Base-by-base conservation (phyloP, 2,329 filamentous ascomycete genomes). In the Teratosphaeria zuluensis region DNA sequence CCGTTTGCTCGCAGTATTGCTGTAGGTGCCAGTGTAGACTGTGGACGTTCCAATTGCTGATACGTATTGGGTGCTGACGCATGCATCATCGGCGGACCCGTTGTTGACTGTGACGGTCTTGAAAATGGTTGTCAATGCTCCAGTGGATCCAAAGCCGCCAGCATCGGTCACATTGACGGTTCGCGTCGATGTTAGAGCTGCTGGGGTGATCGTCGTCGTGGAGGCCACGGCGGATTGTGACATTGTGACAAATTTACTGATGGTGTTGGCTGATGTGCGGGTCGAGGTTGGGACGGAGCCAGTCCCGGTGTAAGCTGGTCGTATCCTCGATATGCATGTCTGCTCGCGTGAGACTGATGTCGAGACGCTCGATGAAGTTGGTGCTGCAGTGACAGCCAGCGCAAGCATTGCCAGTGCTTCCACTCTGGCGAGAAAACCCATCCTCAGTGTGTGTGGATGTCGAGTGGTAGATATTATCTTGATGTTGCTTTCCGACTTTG, bases 1-100 rank as follows among this genome's bases (percentile, higher is more conserved):
- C 2, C 64, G 64, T 58, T 64, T 66, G 16, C 64, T 62, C 12
- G 62, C 35, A 31, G 57, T 61, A 51, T 55, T 60, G 46, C 60
- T 64, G 62, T 66, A 67, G 32, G 54, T 57, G 32, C 64, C 65
- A 1, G 66, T 68, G 59, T 65, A 68, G 14, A 64, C 59, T 28
- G 65, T 68, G 11, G 64, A 56, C 9, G 64, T 61, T 28, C 60
- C 62, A 19, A 58, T 57, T 21, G 58, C 55, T 4, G 58, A 58
- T n/a, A 56, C 38, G 11, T 54, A 38, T 11, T 28, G 55, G 19
- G 38, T 55, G n/a, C 28, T 35, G 11, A 53, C 24, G 31, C 53
- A 58, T 46, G 54, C 21, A 31, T 35, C 42, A n/a, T n/a, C 48
- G 21, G 53, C 19, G 30, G 56, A 46, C 11, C n/a, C 55, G 28